Conservation (phyloP, 2,329 filamentous ascomycete species). For the Cryphonectria carpinicola region DNA sequence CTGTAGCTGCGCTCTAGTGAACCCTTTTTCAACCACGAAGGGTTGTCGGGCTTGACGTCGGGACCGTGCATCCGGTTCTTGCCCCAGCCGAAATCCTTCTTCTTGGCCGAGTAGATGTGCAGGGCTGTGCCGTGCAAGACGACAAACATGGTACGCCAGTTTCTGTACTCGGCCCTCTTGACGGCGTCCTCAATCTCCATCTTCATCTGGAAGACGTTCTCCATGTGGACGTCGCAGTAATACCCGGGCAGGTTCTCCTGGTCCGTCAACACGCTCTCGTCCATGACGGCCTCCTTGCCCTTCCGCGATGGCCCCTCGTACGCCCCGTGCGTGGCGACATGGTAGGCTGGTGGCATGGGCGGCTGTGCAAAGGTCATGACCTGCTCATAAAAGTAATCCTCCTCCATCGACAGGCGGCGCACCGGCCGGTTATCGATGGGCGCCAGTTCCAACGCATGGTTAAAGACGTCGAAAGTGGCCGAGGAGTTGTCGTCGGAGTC, state of each 20-base stretch:
- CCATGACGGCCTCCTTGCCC: conserved; percentile 26
- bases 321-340: conserved; percentile 34
- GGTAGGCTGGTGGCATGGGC: conserved; percentile 49
- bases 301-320: conserved; percentile 40
- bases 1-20: conserved; percentile 69
- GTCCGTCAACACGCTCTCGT: conserved; percentile 36
- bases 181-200: conserved; percentile 69
- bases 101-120: conserved; percentile 65
- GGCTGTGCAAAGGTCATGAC: conserved; percentile 53
- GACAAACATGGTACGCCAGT: conserved; percentile 67
- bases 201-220: conserved; percentile 64
- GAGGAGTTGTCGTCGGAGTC: conserved; percentile 24
- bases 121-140: conserved; percentile 71
- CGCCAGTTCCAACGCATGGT: conserved; percentile 28
- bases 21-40: conserved; percentile 56
- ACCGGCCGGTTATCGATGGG: conserved; percentile 29
- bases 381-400: conserved; percentile 57
- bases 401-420: conserved; percentile 57
- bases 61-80: conserved; percentile 51
- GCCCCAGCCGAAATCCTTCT: conserved; percentile 55
- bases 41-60: conserved; percentile 53
- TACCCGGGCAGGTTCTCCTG: conserved; percentile 59
- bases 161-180: conserved; percentile 63
- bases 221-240: conserved; percentile 57
- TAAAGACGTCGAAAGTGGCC: conserved; percentile 25